phyloP scores from a whole-genome alignment of 2,329 filamentous ascomycete genomes.

The Elsinoe ampelina region DNA sequence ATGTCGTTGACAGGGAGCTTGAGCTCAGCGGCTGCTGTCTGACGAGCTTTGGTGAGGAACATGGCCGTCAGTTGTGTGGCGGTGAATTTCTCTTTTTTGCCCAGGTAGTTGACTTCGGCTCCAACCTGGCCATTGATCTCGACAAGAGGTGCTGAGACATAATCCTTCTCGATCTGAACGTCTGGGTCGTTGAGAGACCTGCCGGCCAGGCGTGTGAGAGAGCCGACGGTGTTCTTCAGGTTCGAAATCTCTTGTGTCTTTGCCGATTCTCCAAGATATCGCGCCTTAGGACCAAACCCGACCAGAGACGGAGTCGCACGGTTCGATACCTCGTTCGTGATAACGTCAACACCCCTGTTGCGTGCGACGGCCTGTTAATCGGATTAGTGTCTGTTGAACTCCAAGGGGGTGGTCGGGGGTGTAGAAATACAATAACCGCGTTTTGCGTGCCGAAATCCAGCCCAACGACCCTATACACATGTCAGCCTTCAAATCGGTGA shows the following conservation, averaged over 20 bases:
- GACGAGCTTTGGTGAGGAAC: constrained; percentile 91
- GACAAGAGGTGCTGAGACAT: constrained; percentile 73
- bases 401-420: neutral
- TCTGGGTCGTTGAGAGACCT: constrained; percentile 83
- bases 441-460: constrained; percentile 94
- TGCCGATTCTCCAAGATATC: constrained; percentile 88
- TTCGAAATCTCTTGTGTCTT: constrained; percentile 99
- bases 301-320: constrained; percentile 94
- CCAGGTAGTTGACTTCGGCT: constrained; percentile 84
- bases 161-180: constrained; percentile 85
- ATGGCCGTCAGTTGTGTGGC: constrained; percentile 88
- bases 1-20: constrained; percentile 87
- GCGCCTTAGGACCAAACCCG: constrained; percentile 85
- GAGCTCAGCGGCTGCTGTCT: constrained; percentile 76
- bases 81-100: constrained; percentile 93
- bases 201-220: constrained; percentile 84
- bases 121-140: constrained; percentile 92
- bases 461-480: constrained; percentile 44
- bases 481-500: constrained; percentile 9
- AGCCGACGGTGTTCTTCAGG: constrained; percentile 95
- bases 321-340: constrained; percentile 99
- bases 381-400: constrained; percentile 16
- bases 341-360: constrained; percentile 98
- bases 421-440: constrained; percentile 61
- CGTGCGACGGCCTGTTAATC: constrained; percentile 64